phyloP scores from a whole-genome alignment of 805 yeast species.

The Nakazawaea ishiwadae region DNA sequence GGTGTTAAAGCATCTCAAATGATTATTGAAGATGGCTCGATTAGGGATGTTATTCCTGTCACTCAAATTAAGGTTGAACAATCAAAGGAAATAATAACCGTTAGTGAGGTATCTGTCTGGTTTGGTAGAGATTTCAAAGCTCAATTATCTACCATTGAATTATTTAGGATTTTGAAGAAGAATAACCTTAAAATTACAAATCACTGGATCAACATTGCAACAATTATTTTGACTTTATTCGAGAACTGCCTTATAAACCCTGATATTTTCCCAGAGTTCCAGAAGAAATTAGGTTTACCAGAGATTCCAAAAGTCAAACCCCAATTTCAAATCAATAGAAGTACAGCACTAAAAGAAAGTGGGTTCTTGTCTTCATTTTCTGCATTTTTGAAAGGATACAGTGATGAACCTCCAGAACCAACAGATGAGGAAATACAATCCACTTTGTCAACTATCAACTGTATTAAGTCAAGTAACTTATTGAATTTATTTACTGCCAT shows the following conservation, averaged over 20 bases:
- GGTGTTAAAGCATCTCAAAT: constrained; percentile 29
- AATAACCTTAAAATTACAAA: constrained; percentile 44
- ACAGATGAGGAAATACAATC: constrained; percentile 88
- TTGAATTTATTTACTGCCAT: constrained; percentile 50
- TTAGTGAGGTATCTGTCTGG: constrained; percentile 75
- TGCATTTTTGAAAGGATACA: constrained; percentile 81
- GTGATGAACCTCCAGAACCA: constrained; percentile 88
- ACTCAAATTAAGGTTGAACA: constrained; percentile 47
- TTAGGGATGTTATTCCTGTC: constrained; percentile 37
- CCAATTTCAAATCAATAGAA: constrained; percentile 56
- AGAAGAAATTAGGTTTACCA: constrained; percentile 47
- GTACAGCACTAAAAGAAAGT: constrained; percentile 61
- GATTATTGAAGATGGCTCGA: constrained; percentile 22
- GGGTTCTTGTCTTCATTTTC: constrained; percentile 90
- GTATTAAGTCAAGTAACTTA: constrained; percentile 68
- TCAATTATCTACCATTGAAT: constrained; percentile 80
- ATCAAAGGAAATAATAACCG: constrained; percentile 57
- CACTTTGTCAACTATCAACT: constrained; percentile 77
- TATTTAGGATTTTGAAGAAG: constrained; percentile 70
- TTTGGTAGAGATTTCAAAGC: constrained; percentile 91
- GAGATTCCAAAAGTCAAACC: constrained; percentile 62
- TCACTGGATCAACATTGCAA: constrained; percentile 57
- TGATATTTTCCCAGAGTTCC: constrained; percentile 59
- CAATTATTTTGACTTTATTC: constrained; percentile 58
- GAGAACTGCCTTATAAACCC: constrained; percentile 72